A percentile compares a stretch with the other conserved stretches of the same genome.
These are phyloP conservation scores for Penicillium salamii DNA, from an alignment of 495 filamentous ascomycete species.

Conservation along the genomic window DNA sequence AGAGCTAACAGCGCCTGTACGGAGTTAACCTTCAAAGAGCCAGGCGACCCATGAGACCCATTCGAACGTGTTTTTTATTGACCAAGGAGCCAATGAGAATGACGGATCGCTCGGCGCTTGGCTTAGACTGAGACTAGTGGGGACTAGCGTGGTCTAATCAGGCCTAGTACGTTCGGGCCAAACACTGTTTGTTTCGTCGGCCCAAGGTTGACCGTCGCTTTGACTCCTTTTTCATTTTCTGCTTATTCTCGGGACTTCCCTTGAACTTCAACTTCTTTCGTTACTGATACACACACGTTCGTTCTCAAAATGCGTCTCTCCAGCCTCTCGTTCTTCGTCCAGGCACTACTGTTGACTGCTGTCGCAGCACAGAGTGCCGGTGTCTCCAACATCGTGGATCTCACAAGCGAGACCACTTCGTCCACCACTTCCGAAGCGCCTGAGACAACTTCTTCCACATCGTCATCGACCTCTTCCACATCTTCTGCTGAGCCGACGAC, in stretches of 20 bases:
- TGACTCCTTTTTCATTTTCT: conserved; percentile 11
- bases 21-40: background rate
- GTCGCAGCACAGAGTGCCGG: conserved; percentile 35
- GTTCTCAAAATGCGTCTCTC: conserved; percentile 36
- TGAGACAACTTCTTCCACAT: conserved; percentile 18
- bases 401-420: conserved; percentile 18
- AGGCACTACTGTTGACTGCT: conserved; percentile 38
- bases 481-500: background rate
- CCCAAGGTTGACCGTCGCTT: conserved; percentile 2
- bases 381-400: conserved; percentile 19
- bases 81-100: background rate
- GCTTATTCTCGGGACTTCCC: background rate
- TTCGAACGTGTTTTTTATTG: conserved; percentile 3
- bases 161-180: conserved; percentile 1
- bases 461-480: conserved; percentile 9
- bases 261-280: conserved; percentile 5
- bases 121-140: conserved; percentile 4
- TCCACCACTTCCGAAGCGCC: conserved; percentile 12
- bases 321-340: conserved; percentile 34
- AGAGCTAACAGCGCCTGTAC: background rate
- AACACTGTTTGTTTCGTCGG: background rate
- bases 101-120: background rate
- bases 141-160: background rate
- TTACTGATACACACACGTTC: background rate
- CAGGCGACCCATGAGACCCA: background rate